These are phyloP conservation scores for Penicillium robsamsonii DNA, from an alignment of 495 filamentous ascomycete genomes.

Conservation along the genomic window DNA sequence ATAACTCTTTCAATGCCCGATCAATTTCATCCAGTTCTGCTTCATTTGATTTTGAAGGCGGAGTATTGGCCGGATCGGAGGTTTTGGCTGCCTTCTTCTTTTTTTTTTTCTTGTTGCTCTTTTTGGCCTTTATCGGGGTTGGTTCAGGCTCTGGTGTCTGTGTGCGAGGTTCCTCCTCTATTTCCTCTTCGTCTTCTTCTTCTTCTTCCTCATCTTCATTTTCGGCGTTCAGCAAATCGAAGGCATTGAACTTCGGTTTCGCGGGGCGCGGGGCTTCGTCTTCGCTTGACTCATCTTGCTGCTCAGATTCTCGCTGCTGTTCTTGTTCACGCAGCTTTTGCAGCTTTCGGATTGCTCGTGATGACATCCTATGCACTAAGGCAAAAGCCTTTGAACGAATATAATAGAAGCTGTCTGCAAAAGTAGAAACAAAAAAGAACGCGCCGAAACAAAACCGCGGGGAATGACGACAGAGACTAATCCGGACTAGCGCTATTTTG, in stretches of 20 bases:
- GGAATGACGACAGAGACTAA: conserved; percentile 42
- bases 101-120: conserved; percentile 51
- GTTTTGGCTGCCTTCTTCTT: conserved; percentile 37
- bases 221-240: conserved; percentile 52
- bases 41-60: conserved; percentile 23
- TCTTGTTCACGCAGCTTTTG: conserved; percentile 65
- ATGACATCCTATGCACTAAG: conserved; percentile 60
- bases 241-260: conserved; percentile 50
- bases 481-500: conserved; percentile 28
- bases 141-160: conserved; percentile 19
- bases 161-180: conserved; percentile 32
- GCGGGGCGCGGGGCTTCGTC: conserved; percentile 37
- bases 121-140: conserved; percentile 33
- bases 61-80: conserved; percentile 11
- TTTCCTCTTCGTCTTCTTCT: conserved; percentile 41
- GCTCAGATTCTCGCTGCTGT: conserved; percentile 52
- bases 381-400: neutral
- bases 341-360: conserved; percentile 73
- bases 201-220: conserved; percentile 66
- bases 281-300: conserved; percentile 52
- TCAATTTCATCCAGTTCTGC: conserved; percentile 78
- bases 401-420: neutral
- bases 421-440: conserved; percentile 5
- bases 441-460: conserved; percentile 26
- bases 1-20: conserved; percentile 65